Percentiles rank a stretch among this genome's conserved stretches.
Conservation (phyloP, 2,329 filamentous ascomycete species). For the Ceratocystis papillata region DNA sequence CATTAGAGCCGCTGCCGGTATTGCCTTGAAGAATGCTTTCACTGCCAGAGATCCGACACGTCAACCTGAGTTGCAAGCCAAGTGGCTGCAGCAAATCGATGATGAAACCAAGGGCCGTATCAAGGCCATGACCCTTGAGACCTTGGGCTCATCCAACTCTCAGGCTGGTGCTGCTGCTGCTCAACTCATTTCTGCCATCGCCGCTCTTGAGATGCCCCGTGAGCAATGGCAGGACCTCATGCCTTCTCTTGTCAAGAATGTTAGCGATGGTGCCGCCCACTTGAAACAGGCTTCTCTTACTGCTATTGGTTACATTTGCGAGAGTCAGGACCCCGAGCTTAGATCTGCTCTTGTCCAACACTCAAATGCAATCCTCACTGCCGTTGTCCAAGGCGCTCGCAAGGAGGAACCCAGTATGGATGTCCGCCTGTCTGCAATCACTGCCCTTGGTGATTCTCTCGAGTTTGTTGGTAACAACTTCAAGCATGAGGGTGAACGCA, state of each 20-base stretch:
- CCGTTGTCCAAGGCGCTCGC: constrained; percentile 90
- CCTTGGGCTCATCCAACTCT: constrained; percentile 64
- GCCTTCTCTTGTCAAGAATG: constrained; percentile 78
- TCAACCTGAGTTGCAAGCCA: constrained; percentile 79
- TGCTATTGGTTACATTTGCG: constrained; percentile 97
- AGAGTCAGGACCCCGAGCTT: constrained; percentile 81
- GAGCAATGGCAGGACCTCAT: constrained; percentile 92
- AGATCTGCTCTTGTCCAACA: constrained; percentile 69
- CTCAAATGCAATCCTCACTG: constrained; percentile 95
- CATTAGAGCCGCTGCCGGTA: constrained; percentile 86
- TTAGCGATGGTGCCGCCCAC: constrained; percentile 73
- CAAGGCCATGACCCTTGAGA: constrained; percentile 83
- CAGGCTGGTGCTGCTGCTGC: constrained; percentile 82
- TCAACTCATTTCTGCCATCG: constrained; percentile 91
- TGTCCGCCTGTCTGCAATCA: constrained; percentile 84
- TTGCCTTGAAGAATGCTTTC: constrained; percentile 97
- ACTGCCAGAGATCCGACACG: constrained; percentile 80
- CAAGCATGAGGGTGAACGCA: constrained; percentile 96
- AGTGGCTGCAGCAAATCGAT: constrained; percentile 82
- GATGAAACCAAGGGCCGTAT: constrained; percentile 73
- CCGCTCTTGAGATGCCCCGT: constrained; percentile 84
- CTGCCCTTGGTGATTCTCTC: constrained; percentile 86
- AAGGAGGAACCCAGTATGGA: constrained; percentile 91
- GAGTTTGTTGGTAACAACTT: constrained; percentile 98
- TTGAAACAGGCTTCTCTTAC: constrained; percentile 91